Base-by-base conservation (phyloP, 305 asterid genomes). In the Fraxinus platypoda region DNA sequence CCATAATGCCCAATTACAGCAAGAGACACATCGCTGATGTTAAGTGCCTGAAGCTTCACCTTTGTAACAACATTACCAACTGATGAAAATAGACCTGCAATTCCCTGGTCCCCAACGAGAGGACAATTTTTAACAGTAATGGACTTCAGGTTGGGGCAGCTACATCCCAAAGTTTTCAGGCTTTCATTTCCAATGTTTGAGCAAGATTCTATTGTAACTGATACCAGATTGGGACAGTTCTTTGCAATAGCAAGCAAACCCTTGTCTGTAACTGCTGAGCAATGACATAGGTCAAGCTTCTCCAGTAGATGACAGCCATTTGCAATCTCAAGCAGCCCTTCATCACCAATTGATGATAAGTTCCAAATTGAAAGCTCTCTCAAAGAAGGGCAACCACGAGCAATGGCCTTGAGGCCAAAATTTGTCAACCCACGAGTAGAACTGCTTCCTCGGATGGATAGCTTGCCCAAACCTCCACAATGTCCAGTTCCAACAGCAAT, bases 1-100 rank as follows among this genome's bases (percentile, higher is more conserved):
- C 99, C 98, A 75, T 92, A 96, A 43, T 89, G 95, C 71, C 99
- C 98, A 15, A 96, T 91, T 6, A 94, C 98, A 85, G 98, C 99
- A 82, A 96, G 94, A 35, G 99, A 90, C 70, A 88, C 86, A 49
- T 96, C 98, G 77, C 88, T 91, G 34, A 96, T 87, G 85, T 82
- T 87, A 84, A 96, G 88, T 3, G 87, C 78, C 82, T 92, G 92
- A 35, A 96, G 88, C 73, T 85, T 93, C 30, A 86, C 97, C 79
- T 90, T 93, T 2, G 91, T 82, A 79, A 96, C 76, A 59, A 83
- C 78, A 77, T 87, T 87, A 38, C 98, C 97, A 0, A 94, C 95
- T 1, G 92, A 91, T 75, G 97, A 84, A 78, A 96, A 90, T 84
- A 96, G 90, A 80, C 89, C 72, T 0, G 90, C 90, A 31, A 96